Percentiles rank a stretch among this genome's conserved stretches.
These are phyloP conservation scores for Colletotrichum australisinense DNA, from an alignment of 2,329 filamentous ascomycete genomes.

Conservation along the genomic window DNA sequence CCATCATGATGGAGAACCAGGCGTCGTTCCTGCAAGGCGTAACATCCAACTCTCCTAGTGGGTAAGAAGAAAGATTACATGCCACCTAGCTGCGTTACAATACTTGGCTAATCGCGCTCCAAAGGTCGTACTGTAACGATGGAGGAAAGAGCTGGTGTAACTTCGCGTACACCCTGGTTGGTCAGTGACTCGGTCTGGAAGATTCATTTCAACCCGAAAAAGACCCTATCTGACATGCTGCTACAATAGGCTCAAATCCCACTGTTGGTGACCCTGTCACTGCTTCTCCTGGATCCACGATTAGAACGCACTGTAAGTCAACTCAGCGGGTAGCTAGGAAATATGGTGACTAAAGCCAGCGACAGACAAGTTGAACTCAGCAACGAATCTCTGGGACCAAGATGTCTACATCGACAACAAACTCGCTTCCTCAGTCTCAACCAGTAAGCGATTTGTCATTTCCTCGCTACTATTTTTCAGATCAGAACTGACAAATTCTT, in stretches of 20 bases:
- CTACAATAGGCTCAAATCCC: background rate
- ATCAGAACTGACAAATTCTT: background rate
- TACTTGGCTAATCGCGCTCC: background rate
- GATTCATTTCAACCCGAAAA: too few species aligned
- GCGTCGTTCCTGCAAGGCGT: conserved; percentile 21
- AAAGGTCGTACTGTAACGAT: conserved; percentile 10
- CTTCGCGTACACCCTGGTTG: conserved; percentile 9
- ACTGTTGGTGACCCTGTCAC: conserved; percentile 2
- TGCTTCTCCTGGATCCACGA: background rate
- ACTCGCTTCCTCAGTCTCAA: background rate
- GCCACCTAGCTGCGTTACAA: rapidly evolving
- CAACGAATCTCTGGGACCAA: conserved; percentile 5
- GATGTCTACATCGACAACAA: conserved; percentile 11
- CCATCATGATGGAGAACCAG: conserved; percentile 21
- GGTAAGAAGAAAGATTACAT: background rate
- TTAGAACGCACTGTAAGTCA: conserved; percentile 15
- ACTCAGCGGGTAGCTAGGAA: background rate
- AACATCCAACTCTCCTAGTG: conserved; percentile 13
- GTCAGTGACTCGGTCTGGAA: background rate
- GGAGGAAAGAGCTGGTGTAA: conserved; percentile 20
- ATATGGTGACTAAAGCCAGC: background rate
- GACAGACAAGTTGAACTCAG: background rate
- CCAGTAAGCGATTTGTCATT: background rate
- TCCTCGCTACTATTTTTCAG: rapidly evolving
- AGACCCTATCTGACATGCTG: background rate